phyloP scores from a whole-genome alignment of 139 green algal genomes.

The Chlamydomonas incerta region DNA sequence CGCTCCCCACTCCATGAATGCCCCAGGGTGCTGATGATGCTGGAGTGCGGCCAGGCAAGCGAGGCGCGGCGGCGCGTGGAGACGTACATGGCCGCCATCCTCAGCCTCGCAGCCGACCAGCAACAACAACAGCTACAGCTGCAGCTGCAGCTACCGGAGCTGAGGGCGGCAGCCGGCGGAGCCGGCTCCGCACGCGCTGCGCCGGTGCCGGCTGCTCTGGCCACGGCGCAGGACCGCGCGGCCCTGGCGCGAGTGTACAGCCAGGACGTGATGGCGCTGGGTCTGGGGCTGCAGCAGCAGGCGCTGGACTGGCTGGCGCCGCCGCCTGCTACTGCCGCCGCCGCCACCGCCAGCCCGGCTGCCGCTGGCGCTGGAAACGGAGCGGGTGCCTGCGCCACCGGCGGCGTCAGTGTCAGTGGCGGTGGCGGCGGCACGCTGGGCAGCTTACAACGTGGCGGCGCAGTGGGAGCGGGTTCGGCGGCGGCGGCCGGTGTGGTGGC shows the following conservation, averaged over 20 bases:
- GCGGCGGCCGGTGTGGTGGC: background rate
- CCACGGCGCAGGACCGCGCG: background rate
- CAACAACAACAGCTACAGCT: background rate
- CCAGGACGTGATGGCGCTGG: conserved; percentile 17
- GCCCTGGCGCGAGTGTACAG: conserved; percentile 18
- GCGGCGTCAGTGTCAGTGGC: too few relatives aligned
- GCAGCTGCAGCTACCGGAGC: too few relatives aligned
- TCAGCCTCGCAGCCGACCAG: background rate
- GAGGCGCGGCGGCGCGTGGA: background rate
- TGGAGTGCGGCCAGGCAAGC: background rate
- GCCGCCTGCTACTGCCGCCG: background rate
- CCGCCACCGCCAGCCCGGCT: background rate
- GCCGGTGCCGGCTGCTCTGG: background rate
- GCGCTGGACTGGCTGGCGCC: conserved; percentile 7
- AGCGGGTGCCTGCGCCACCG: too few relatives aligned
- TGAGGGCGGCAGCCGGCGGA: too few relatives aligned
- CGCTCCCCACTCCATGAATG: too few relatives aligned
- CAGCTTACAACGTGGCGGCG: background rate
- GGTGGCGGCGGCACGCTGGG: too few relatives aligned
- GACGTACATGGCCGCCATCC: background rate
- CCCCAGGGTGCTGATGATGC: conserved; percentile 19
- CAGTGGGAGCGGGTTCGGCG: background rate
- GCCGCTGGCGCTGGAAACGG: too few relatives aligned
- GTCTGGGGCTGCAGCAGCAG: background rate
- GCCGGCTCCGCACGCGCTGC: too few relatives aligned